Evolutionary conservation across 1,284 basidiomycete species (phyloP).

Genomic region (Cystobasidium pallidum): DNA sequence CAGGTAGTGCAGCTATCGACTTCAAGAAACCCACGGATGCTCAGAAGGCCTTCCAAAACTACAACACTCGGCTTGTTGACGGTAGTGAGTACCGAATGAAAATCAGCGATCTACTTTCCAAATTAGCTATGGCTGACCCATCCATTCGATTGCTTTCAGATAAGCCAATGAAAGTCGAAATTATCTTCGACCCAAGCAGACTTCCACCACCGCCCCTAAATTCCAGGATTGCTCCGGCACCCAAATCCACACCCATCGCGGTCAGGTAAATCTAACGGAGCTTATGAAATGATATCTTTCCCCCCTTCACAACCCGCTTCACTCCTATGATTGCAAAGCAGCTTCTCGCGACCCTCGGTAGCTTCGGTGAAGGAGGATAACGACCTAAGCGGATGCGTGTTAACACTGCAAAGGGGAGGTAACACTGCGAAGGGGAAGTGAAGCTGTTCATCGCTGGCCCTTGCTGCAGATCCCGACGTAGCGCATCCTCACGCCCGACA

Average conservation of each 20-base stretch:
- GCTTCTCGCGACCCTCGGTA: neutral
- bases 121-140: too few species aligned
- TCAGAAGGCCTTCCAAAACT: slow-evolving; percentile 86
- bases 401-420: too few species aligned
- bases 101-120: too few species aligned
- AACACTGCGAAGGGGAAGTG: too few species aligned
- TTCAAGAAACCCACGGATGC: slow-evolving; percentile 88
- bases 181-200: slow-evolving; percentile 83
- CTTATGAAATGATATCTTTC: slow-evolving; percentile 3
- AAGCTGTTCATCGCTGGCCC: too few species aligned
- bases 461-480: too few species aligned
- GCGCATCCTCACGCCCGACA: too few species aligned
- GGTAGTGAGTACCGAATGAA: slow-evolving; percentile 83
- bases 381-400: too few species aligned
- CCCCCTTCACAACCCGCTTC: neutral
- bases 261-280: slow-evolving; percentile 44
- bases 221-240: slow-evolving; percentile 58
- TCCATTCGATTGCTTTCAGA: slow-evolving; percentile 63
- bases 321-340: neutral
- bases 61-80: slow-evolving; percentile 99
- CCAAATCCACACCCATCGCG: slow-evolving; percentile 61
- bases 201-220: slow-evolving; percentile 59
- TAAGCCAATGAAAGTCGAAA: slow-evolving; percentile 97
- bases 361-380: too few species aligned
- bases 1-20: slow-evolving; percentile 83